Conservation (phyloP, 805 yeast genomes). For the Tetrapisispora taiwanensis region DNA sequence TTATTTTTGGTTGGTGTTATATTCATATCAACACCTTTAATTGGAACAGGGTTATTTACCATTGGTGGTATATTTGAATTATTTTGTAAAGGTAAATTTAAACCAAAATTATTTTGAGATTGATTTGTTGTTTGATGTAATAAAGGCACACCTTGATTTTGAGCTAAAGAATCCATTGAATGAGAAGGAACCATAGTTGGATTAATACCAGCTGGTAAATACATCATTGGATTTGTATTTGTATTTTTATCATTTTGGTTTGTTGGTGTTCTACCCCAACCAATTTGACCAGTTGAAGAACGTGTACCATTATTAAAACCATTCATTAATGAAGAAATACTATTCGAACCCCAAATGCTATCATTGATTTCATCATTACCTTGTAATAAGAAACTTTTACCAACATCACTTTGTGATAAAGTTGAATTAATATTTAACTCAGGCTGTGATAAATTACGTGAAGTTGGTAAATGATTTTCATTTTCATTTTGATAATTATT, state of each 20-base stretch:
- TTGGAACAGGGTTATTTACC: neutral
- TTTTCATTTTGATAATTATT: constrained; percentile 39
- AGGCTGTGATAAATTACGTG: constrained; percentile 1
- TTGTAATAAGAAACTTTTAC: constrained; percentile 34
- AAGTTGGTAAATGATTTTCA: neutral
- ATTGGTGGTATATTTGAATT: neutral
- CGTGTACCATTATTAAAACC: constrained; percentile 20
- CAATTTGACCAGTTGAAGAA: constrained; percentile 24
- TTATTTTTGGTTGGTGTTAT: neutral
- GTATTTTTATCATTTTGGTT: constrained; percentile 9
- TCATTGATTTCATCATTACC: constrained; percentile 31
- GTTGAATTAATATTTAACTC: neutral
- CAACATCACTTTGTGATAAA: constrained; percentile 25
- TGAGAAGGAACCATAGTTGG: constrained; percentile 1
- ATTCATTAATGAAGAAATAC: constrained; percentile 19
- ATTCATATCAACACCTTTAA: neutral
- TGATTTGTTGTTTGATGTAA: neutral
- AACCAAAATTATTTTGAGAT: neutral
- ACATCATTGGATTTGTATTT: constrained; percentile 11
- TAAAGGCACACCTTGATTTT: neutral
- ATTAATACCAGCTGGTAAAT: constrained; percentile 2
- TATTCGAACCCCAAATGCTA: constrained; percentile 28
- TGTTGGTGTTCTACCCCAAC: constrained; percentile 15
- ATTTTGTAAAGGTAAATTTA: neutral
- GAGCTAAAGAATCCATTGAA: constrained; percentile 3